These are phyloP conservation scores for Pythium coloratum DNA, from an alignment of 352 stramenopile species.

Conservation along the genomic window DNA sequence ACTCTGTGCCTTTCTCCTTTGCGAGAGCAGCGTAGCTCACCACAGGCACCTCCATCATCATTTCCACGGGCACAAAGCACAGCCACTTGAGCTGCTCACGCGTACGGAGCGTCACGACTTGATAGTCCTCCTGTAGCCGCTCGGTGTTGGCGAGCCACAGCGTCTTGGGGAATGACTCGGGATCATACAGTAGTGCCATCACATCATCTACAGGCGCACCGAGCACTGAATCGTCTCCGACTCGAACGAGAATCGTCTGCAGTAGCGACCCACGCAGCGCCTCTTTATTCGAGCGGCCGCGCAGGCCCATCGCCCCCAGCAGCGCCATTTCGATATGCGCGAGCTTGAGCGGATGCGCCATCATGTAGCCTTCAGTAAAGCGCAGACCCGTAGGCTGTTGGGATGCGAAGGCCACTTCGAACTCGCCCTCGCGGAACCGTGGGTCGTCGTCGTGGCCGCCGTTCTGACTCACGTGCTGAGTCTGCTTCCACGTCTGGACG, in stretches of 20 bases:
- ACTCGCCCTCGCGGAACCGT: conserved; percentile 35
- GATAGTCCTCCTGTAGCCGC: conserved; percentile 28
- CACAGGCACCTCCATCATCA: conserved; percentile 44
- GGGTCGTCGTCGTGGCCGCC: conserved; percentile 10
- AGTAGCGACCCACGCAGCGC: conserved; percentile 13
- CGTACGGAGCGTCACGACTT: conserved; percentile 29
- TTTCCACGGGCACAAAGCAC: conserved; percentile 32
- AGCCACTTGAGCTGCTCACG: conserved; percentile 34
- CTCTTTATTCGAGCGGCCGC: background rate
- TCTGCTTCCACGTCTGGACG: conserved; percentile 28
- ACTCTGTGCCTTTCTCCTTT: background rate
- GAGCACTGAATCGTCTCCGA: conserved; percentile 35
- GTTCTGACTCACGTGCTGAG: conserved; percentile 11
- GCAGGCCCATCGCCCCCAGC: background rate
- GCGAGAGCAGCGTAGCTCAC: conserved; percentile 34
- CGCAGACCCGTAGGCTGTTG: conserved; percentile 38
- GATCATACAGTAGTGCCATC: conserved; percentile 30
- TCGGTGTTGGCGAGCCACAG: conserved; percentile 34
- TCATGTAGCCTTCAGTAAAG: conserved; percentile 39
- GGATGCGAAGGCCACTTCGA: conserved; percentile 36
- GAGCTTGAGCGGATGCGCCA: conserved; percentile 35
- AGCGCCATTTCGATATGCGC: conserved; percentile 28
- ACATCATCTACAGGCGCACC: conserved; percentile 35
- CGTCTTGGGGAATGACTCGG: conserved; percentile 32
- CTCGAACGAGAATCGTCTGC: conserved; percentile 28